Percentiles rank a stretch among this genome's conserved stretches.
These are phyloP conservation scores for Erigeron canadensis DNA, from an alignment of 129 eudicot genomes.

Conservation along the genomic window DNA sequence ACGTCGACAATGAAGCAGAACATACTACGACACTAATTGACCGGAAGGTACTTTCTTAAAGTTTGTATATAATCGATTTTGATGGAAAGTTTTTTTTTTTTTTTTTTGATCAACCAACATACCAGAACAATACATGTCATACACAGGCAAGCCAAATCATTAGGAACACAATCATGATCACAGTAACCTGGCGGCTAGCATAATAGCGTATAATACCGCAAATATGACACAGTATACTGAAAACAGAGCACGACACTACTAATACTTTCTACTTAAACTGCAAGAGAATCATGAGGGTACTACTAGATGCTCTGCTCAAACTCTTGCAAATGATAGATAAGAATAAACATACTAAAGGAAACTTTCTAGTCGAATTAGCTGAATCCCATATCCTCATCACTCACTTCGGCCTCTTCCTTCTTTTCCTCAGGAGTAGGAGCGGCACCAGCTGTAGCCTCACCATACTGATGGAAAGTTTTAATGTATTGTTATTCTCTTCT, in stretches of 20 bases:
- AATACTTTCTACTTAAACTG: not conserved
- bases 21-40: no score
- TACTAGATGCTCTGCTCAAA: not conserved
- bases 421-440: slow-evolving; percentile 45
- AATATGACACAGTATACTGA: not conserved
- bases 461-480: no score
- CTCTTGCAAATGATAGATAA: not conserved
- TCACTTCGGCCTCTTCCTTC: slow-evolving; percentile 67
- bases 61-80: no score
- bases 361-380: slow-evolving; percentile 50
- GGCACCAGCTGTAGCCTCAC: slow-evolving; percentile 40
- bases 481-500: no score
- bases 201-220: not conserved
- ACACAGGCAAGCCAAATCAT: not conserved
- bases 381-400: slow-evolving; percentile 70
- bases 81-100: no score
- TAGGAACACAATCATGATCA: not conserved
- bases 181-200: not conserved
- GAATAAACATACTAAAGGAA: not conserved
- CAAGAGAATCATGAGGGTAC: slow-evolving; percentile 11
- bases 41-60: no score
- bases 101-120: no score
- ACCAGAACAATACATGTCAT: not conserved
- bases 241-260: not conserved
- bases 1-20: no score